phyloP scores from a whole-genome alignment of 176 grass and related monocot species.

The Miscanthus lutarioriparius region DNA sequence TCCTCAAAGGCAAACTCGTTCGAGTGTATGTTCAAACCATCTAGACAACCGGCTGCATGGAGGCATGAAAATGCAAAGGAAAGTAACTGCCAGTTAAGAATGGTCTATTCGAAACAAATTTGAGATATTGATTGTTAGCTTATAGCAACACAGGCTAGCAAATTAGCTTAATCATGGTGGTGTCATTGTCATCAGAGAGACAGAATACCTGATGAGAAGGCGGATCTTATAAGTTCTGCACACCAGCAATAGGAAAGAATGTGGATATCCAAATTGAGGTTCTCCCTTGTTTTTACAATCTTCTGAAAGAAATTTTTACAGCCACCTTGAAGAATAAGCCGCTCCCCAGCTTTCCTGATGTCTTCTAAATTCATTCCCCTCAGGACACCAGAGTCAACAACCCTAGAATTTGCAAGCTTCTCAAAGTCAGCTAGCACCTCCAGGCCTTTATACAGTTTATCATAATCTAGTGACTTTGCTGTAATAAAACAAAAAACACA shows the following conservation, averaged over 20 bases:
- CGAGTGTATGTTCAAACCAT: constrained; percentile 81
- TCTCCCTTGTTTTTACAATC: constrained; percentile 60
- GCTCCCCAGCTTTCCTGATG: constrained; percentile 88
- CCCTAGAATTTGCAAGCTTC: constrained; percentile 82
- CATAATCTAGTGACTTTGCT: constrained; percentile 74
- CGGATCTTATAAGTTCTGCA: constrained; percentile 87
- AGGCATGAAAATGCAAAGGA: constrained; percentile 15
- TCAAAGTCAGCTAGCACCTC: constrained; percentile 85
- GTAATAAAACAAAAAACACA: constrained; percentile 26
- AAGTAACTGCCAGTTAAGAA: constrained; percentile 14
- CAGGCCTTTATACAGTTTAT: constrained; percentile 62
- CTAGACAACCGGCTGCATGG: constrained; percentile 74
- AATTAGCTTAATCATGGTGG: background rate
- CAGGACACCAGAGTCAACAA: constrained; percentile 82
- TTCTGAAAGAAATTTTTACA: constrained; percentile 87
- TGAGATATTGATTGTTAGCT: background rate
- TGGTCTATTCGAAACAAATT: background rate
- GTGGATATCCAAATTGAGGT: constrained; percentile 71
- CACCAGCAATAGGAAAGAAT: constrained; percentile 98
- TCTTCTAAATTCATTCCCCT: constrained; percentile 89
- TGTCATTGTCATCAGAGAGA: constrained; percentile 12
- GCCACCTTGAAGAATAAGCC: constrained; percentile 82
- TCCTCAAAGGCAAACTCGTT: constrained; percentile 88
- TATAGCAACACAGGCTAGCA: constrained; percentile 6
- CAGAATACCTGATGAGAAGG: constrained; percentile 83